These are phyloP conservation scores for Oenanthe javanica DNA, from an alignment of 140 eudicot species.

Conservation along the genomic window DNA sequence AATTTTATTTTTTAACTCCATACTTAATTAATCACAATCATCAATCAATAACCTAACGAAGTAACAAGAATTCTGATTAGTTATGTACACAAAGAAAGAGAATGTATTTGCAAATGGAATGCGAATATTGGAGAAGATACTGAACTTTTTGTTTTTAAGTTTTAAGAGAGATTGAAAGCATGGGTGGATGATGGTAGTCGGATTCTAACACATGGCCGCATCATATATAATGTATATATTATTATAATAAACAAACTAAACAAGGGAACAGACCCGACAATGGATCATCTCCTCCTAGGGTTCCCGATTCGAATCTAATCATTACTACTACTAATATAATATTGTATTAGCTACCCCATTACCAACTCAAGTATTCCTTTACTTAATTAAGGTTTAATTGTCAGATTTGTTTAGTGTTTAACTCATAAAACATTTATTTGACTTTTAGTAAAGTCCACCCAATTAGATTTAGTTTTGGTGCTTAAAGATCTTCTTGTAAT, in stretches of 20 bases:
- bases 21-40: too few species aligned
- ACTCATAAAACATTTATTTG: slow-evolving; percentile 8
- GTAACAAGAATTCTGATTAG: too few species aligned
- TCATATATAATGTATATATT: not conserved
- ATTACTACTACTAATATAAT: not conserved
- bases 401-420: not conserved
- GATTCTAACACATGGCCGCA: slow-evolving; percentile 13
- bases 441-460: slow-evolving; percentile 12
- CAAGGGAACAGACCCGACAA: not conserved
- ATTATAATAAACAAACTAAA: too few species aligned
- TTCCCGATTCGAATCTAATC: slow-evolving; percentile 19
- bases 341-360: slow-evolving; percentile 2
- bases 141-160: not conserved
- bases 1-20: too few species aligned
- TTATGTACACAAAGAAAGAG: too few species aligned
- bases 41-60: too few species aligned
- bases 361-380: not conserved
- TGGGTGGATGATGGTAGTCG: slow-evolving; percentile 8
- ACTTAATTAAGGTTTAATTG: not conserved
- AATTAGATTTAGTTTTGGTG: not conserved
- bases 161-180: not conserved
- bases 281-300: slow-evolving; percentile 9
- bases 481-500: not conserved
- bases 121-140: not conserved
- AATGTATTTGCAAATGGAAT: not conserved